Evolutionary conservation across 257 asterid genomes (phyloP), one percentile per base, ranked within the genome.

Genomic region (Orobanche coerulescens): DNA sequence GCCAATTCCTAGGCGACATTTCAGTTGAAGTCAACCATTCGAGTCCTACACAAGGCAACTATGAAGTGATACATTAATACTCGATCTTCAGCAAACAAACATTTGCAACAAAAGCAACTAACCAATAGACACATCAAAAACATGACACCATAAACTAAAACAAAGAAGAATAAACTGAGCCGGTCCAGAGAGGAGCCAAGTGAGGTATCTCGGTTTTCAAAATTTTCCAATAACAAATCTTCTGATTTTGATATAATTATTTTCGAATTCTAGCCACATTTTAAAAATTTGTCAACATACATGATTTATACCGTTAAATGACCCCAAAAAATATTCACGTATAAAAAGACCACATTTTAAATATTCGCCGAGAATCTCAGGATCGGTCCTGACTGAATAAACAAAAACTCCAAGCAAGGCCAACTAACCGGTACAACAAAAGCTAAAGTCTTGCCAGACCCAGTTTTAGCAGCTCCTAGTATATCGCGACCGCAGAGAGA

Each of bases 391-490:
- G 25, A 6, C 18, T 4, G 40, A 25, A 18, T 14, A 53, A 14
- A 28, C 16, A 15, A 30, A 24, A 24, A 25, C 18, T n/a, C 4
- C 8, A 62, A 10, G 5, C 8, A 8, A 20, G 5, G n/a, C 0
- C 0, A 61, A 65, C 95, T 63, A 37, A 93, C 99, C 76, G 96
- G 96, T 48, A 93, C 76, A 62, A 89, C 62, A 56, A 93, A 89
- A 51, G 99, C 99, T 51, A 93, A 57, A 0, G 99, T 89, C 79
- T 93, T 93, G 0, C 99, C 99, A 1, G 99, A 93, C 23, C 99
- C 99, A 24, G 96, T 93, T 77, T 93, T 89, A 0, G 99, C 97
- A 15, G 99, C 99, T 2, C 99, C 99, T 20, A 93, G 90, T 28
- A 93, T 81, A 64, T 93, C 96, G 12, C 95, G 82, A 13, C 94